These are phyloP conservation scores for Euptelea pleiosperma DNA, from an alignment of 164 flowering plant genomes.

Conservation along the genomic window DNA sequence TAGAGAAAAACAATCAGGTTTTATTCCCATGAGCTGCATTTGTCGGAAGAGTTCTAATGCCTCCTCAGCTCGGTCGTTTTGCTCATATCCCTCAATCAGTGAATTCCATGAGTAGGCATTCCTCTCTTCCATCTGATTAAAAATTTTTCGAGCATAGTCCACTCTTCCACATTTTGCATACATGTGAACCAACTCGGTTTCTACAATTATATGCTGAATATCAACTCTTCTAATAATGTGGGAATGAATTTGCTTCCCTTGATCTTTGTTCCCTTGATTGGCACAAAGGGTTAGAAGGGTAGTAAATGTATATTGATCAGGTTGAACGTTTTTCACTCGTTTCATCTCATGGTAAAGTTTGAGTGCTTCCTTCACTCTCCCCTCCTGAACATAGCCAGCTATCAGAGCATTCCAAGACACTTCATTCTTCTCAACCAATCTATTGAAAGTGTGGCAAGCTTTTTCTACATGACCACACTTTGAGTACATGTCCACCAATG, in stretches of 20 bases:
- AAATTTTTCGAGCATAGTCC: slow-evolving; percentile 18
- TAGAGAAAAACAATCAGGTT: slow-evolving; percentile 25
- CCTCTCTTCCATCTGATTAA: slow-evolving; percentile 21
- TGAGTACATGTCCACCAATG: slow-evolving; percentile 22
- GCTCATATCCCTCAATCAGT: slow-evolving; percentile 22
- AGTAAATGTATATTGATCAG: slow-evolving; percentile 13
- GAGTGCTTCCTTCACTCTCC: slow-evolving; percentile 13
- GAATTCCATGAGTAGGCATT: slow-evolving; percentile 28
- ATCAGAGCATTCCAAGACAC: slow-evolving; percentile 19
- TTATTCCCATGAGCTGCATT: slow-evolving; percentile 19
- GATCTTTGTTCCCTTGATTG: neutral
- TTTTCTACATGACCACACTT: slow-evolving; percentile 15
- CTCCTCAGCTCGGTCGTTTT: slow-evolving; percentile 13
- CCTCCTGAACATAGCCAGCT: slow-evolving; percentile 14
- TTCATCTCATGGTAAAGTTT: slow-evolving; percentile 12
- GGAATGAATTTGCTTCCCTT: slow-evolving; percentile 20
- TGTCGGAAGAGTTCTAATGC: slow-evolving; percentile 15
- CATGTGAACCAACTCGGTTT: slow-evolving; percentile 19
- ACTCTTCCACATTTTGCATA: slow-evolving; percentile 15
- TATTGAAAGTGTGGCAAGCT: slow-evolving; percentile 14
- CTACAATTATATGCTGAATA: slow-evolving; percentile 8
- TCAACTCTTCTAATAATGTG: slow-evolving; percentile 10
- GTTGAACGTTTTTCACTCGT: neutral
- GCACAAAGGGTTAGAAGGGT: slow-evolving; percentile 13
- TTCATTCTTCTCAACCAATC: slow-evolving; percentile 14